Percentiles rank a stretch among this genome's conserved stretches.
These are phyloP conservation scores for Macadamia integrifolia DNA, from an alignment of 164 flowering plant species.

Conservation along the genomic window DNA sequence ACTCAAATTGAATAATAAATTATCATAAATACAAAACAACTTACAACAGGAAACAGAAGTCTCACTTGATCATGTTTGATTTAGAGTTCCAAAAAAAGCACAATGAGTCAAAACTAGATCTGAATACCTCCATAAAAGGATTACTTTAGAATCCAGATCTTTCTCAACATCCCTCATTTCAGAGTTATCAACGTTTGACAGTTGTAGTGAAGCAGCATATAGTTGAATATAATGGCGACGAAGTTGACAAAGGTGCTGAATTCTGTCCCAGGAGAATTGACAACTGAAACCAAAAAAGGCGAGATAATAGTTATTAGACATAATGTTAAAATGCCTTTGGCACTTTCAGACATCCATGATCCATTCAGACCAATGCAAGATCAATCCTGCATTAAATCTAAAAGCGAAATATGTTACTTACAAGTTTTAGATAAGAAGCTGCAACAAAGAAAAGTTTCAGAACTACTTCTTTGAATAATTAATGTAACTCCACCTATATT, in stretches of 20 bases:
- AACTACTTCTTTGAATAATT: no score
- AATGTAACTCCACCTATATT: no score
- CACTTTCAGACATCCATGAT: not conserved
- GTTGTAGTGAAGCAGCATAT: slow-evolving; percentile 69
- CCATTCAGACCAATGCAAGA: no score
- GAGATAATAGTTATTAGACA: slow-evolving; percentile 8
- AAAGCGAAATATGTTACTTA: not conserved
- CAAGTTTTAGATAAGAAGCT: no score
- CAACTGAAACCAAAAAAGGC: slow-evolving; percentile 44
- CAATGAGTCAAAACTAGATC: not conserved
- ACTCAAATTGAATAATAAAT: slow-evolving; percentile 1
- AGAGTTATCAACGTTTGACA: slow-evolving; percentile 29
- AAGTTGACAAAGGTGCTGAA: slow-evolving; percentile 65
- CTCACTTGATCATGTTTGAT: not conserved
- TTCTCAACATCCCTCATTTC: slow-evolving; percentile 77
- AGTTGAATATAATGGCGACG: slow-evolving; percentile 88
- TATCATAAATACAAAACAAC: not conserved
- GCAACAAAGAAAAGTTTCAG: no score
- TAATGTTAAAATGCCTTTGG: not conserved
- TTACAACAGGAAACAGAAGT: not conserved
- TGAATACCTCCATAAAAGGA: slow-evolving; percentile 89
- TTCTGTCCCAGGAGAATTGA: slow-evolving; percentile 84
- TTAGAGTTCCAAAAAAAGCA: not conserved
- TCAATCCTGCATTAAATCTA: not conserved
- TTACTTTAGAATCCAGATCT: slow-evolving; percentile 91